Percentiles rank a stretch among this genome's conserved stretches.
These are phyloP conservation scores for Russula sp. DNA, from an alignment of 768 basidiomycete species.

Conservation along the genomic window DNA sequence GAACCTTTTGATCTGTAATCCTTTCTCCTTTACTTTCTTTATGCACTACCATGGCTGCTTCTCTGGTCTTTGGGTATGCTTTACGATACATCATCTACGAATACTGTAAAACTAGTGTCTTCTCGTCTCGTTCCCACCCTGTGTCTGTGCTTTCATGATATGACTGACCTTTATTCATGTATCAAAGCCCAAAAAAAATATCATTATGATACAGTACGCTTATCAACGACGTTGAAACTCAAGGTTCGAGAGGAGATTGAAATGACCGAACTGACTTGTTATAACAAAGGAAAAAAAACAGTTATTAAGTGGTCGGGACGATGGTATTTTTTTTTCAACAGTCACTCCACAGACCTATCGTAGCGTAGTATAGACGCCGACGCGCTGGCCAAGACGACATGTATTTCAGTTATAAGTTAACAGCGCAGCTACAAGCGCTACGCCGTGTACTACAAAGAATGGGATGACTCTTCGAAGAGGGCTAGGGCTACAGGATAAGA, in stretches of 20 bases:
- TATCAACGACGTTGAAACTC: neutral
- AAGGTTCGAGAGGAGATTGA: neutral
- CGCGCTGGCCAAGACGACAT: neutral
- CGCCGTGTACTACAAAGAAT: neutral
- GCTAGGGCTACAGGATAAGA: slow-evolving; percentile 8
- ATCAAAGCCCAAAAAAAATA: neutral
- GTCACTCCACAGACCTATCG: neutral
- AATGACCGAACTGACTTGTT: neutral
- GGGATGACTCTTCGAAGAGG: neutral
- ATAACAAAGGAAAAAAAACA: neutral
- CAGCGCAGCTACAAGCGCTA: neutral
- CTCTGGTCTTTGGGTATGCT: neutral
- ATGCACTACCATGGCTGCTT: neutral
- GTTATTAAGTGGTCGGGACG: neutral
- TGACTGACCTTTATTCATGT: neutral
- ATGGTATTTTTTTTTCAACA: neutral
- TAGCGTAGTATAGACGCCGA: neutral
- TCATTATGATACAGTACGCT: neutral
- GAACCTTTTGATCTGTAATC: slow-evolving; percentile 16
- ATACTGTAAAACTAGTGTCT: neutral
- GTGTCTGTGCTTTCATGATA: neutral
- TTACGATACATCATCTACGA: slow-evolving; percentile 3
- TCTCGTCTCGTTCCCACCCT: neutral
- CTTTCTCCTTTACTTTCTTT: neutral
- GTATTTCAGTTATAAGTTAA: slow-evolving; percentile 7